Evolutionary conservation across 148 eudicot genomes (phyloP), one percentile per base, ranked within the genome.

Genomic region (Rhododendron ovatum): DNA sequence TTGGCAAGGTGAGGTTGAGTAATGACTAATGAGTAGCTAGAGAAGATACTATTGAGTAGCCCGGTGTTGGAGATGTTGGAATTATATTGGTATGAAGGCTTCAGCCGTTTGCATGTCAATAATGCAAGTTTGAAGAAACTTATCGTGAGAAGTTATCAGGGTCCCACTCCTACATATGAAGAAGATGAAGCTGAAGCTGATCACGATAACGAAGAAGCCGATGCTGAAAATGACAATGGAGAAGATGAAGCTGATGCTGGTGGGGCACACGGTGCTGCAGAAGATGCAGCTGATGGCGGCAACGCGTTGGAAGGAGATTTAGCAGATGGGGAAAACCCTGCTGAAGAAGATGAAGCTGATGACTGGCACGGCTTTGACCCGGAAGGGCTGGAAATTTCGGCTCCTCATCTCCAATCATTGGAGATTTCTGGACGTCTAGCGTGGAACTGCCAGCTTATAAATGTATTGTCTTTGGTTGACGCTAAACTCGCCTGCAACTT

Each of bases 1-100:
- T 80, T 51, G 83, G 83, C 2, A 2, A n/a, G 22, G 24, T 51
- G 63, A 80, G 24, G 33, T n/a, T 51, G 83, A 80, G 83, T 51
- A 35, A 78, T 51, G 83, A 80, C 65, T 51, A 35, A 78, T 7
- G 51, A 43, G 24, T 47, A 24, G 30, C 24, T 78, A 7, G n/a
- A 78, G 18, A 78, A 39, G 33, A 80, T 81, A 33, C 57, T 81
- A 55, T 18, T 12, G 26, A 30, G 84, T 28, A 35, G 74, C 26
- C 84, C 84, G 2, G 50, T 24, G 50, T 41, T 82, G 73, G 84
- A 82, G 48, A 9, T 13, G 13, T 22, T 82, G 84, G 84, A 47
- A 61, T 41, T 82, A 75, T 82, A 10, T 61, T 3, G 26, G 14
- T 59, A 39, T 39, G 10, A 6, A 18, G 84, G 75, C 6, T 1